A percentile compares a stretch with the other conserved stretches of the same genome.
Conservation (phyloP, 305 asterid species). For the Rubia balearica region DNA sequence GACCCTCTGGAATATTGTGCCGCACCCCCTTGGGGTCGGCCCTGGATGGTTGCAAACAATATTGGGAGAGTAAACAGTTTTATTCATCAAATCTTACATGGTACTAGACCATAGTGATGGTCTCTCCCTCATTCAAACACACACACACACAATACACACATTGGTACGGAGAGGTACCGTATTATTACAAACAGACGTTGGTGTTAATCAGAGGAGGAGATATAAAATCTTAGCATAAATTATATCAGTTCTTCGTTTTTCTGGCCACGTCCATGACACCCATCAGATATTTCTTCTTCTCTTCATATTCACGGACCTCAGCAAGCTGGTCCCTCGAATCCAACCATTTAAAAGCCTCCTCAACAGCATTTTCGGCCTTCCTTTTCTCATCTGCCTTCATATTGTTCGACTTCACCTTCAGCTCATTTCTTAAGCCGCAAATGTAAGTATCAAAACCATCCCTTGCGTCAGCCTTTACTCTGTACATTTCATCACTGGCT, state of each 20-base stretch:
- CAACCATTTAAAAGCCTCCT: neutral
- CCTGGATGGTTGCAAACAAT: no score
- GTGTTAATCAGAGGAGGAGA: neutral
- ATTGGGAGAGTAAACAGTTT: no score
- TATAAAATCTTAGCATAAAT: no score
- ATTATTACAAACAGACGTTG: neutral
- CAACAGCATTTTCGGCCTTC: neutral
- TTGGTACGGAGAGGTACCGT: no score
- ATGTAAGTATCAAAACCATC: neutral
- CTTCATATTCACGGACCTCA: neutral
- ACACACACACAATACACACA: no score
- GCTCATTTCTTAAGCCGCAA: neutral
- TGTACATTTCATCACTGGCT: neutral
- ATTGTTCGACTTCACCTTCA: neutral
- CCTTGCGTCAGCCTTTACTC: constrained; percentile 3
- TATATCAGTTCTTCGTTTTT: neutral
- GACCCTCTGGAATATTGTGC: no score
- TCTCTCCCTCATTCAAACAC: no score
- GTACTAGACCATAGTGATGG: no score
- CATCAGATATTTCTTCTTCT: neutral
- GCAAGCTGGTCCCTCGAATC: neutral
- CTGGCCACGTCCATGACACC: neutral
- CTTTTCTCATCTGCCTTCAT: neutral
- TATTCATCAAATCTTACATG: no score
- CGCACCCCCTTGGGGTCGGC: no score